A percentile compares a stretch with the other conserved stretches of the same genome.
phyloP scores from a whole-genome alignment of 176 grass and related monocot species.

The Aegilops speltoides region DNA sequence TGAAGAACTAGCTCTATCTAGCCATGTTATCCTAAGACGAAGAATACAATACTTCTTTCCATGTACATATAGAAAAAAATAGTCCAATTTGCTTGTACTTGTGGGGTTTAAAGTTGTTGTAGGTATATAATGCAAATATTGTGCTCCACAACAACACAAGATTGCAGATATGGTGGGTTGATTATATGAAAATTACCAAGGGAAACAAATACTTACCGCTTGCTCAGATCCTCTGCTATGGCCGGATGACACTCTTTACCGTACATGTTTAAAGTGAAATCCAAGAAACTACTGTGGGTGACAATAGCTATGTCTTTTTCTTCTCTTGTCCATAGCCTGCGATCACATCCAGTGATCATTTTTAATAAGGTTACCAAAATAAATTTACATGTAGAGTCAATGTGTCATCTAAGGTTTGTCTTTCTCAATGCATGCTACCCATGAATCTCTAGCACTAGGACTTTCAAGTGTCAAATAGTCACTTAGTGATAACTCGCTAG shows the following conservation, averaged over 20 bases:
- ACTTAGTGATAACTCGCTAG: not conserved
- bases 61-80: too few species aligned
- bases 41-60: too few species aligned
- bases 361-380: not conserved
- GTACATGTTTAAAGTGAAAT: constrained; percentile 59
- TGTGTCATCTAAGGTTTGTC: not conserved
- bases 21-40: too few species aligned
- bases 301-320: constrained; percentile 89
- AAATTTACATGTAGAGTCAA: not conserved
- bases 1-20: too few species aligned
- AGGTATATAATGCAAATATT: too few species aligned
- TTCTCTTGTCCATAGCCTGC: constrained; percentile 92
- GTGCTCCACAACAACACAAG: too few species aligned
- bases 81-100: too few species aligned
- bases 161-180: not conserved
- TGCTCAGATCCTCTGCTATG: constrained; percentile 50
- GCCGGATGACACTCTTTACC: constrained; percentile 73
- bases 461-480: not conserved
- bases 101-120: too few species aligned
- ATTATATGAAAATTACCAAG: not conserved
- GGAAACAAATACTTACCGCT: constrained; percentile 47
- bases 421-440: not conserved
- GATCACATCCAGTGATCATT: constrained; percentile 12
- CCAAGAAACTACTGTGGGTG: constrained; percentile 77
- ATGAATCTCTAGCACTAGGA: not conserved